Evolutionary conservation across 1,284 basidiomycete genomes (phyloP).

Genomic region (Fomes fomentarius): DNA sequence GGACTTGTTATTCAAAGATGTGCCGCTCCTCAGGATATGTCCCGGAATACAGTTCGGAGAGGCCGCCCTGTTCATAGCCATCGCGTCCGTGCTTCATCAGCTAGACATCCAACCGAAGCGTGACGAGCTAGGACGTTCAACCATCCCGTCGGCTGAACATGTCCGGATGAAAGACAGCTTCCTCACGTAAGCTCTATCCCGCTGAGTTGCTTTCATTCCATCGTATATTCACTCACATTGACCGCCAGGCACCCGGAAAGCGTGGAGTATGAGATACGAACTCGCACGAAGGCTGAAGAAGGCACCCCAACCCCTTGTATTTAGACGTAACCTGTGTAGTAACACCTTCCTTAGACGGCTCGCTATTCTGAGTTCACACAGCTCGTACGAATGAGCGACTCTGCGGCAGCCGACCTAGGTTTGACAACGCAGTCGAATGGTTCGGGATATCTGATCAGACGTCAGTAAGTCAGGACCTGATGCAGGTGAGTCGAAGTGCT

Average conservation of each 20-base stretch:
- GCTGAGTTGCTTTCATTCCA: too few species aligned
- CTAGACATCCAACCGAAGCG: neutral
- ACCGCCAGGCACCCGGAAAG: too few species aligned
- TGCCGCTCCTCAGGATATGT: constrained; percentile 6
- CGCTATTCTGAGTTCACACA: neutral
- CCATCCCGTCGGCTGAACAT: neutral
- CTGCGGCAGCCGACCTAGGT: constrained; percentile 58
- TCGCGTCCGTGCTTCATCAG: constrained; percentile 3
- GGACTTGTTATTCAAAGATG: too few species aligned
- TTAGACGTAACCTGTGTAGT: too few species aligned
- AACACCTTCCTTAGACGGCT: neutral
- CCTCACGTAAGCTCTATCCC: too few species aligned
- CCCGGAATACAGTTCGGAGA: constrained; percentile 3
- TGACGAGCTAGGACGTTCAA: neutral
- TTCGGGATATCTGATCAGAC: constrained; percentile 53
- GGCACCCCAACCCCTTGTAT: too few species aligned
- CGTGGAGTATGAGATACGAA: too few species aligned
- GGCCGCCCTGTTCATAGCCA: neutral
- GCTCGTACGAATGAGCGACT: constrained; percentile 44
- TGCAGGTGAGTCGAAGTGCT: neutral
- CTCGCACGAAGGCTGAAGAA: too few species aligned
- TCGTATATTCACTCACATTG: too few species aligned
- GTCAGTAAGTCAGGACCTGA: neutral
- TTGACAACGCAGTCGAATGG: constrained; percentile 63
- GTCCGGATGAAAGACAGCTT: neutral